Evolutionary conservation across 768 basidiomycete species (phyloP).

Genomic region (Galerina sulciceps): DNA sequence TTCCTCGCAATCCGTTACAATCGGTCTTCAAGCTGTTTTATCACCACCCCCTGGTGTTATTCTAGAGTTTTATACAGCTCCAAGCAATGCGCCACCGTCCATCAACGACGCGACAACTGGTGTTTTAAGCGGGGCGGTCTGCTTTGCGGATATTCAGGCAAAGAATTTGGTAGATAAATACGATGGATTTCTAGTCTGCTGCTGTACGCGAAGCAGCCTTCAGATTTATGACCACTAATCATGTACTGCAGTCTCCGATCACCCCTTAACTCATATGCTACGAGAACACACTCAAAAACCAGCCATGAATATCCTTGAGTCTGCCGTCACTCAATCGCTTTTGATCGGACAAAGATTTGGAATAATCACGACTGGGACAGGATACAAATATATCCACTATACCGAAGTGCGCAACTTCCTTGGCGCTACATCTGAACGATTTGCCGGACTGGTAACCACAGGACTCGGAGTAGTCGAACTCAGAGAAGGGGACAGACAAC

Average conservation of each 20-base stretch:
- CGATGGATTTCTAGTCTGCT: constrained; percentile 43
- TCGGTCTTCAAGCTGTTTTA: constrained; percentile 29
- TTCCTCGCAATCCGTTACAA: constrained; percentile 37
- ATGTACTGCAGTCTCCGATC: constrained; percentile 35
- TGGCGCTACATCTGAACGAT: constrained; percentile 35
- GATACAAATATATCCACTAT: constrained; percentile 35
- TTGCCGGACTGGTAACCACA: constrained; percentile 37
- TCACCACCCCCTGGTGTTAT: constrained; percentile 29
- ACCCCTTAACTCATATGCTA: constrained; percentile 37
- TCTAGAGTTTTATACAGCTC: constrained; percentile 38
- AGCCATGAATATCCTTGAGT: constrained; percentile 38
- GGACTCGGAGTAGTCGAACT: constrained; percentile 39
- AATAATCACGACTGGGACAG: constrained; percentile 39
- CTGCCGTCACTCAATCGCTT: constrained; percentile 35
- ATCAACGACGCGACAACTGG: constrained; percentile 37
- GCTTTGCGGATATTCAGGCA: constrained; percentile 30
- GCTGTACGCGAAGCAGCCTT: constrained; percentile 29
- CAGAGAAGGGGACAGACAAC: constrained; percentile 30
- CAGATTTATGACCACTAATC: no score
- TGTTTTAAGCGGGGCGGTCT: constrained; percentile 31
- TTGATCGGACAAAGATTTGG: constrained; percentile 41
- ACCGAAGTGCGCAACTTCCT: constrained; percentile 37
- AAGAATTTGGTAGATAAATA: constrained; percentile 29
- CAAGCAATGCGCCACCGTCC: constrained; percentile 31
- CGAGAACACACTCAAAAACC: constrained; percentile 37